Evolutionary conservation across 2,329 filamentous ascomycete species (phyloP).

Genomic region (Alternaria atra): DNA sequence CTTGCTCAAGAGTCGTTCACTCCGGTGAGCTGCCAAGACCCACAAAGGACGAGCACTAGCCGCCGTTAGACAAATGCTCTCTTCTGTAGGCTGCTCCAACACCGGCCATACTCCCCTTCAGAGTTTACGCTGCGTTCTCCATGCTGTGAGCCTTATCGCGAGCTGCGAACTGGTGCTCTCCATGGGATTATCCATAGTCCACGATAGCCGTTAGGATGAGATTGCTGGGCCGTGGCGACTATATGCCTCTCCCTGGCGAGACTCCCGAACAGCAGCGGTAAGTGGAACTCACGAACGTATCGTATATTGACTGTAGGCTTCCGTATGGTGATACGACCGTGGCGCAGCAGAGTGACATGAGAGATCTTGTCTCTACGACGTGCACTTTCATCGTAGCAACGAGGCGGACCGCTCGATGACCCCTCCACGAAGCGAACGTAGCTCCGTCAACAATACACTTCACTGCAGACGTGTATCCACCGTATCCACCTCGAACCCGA

Average conservation of each 20-base stretch:
- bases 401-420: constrained; percentile 6
- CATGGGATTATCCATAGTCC: neutral
- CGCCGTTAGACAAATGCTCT: constrained; percentile 1
- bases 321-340: neutral
- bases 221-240: constrained; percentile 6
- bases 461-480: constrained; percentile 12
- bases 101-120: neutral
- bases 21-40: constrained; percentile 6
- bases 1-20: constrained; percentile 4
- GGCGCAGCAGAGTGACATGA: neutral
- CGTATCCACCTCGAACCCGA: constrained; percentile 8
- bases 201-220: neutral
- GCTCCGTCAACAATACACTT: constrained; percentile 9
- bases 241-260: neutral
- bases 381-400: constrained; percentile 8
- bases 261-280: constrained; percentile 9
- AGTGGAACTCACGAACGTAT: constrained; percentile 8
- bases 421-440: constrained; percentile 8
- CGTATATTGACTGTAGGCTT: neutral
- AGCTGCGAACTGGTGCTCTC: neutral
- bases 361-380: neutral
- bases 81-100: neutral
- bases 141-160: neutral
- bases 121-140: neutral
- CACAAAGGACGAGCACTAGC: constrained; percentile 1